These are phyloP conservation scores for Rhizopogon salebrosus DNA, from an alignment of 768 basidiomycete genomes.

Conservation along the genomic window DNA sequence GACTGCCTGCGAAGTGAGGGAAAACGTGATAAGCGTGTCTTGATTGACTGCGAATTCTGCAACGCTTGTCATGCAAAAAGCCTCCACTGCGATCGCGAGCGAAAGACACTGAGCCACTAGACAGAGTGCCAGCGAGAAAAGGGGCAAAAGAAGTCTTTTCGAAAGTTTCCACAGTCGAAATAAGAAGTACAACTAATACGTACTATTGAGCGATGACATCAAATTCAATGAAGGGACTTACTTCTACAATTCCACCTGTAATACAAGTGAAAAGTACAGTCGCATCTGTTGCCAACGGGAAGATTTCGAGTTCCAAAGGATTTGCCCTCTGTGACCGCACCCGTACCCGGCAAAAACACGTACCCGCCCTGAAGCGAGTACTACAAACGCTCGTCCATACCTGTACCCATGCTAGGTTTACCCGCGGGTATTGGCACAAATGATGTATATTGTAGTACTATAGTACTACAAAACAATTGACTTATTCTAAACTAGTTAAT, in stretches of 20 bases:
- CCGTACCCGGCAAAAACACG: too few relatives aligned
- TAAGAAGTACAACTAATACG: neutral
- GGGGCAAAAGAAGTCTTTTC: neutral
- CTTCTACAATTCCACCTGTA: neutral
- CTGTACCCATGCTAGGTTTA: too few relatives aligned
- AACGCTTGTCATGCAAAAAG: neutral
- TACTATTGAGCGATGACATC: neutral
- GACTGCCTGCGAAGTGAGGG: neutral
- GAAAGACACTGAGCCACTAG: neutral
- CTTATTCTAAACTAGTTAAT: too few relatives aligned
- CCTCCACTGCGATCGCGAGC: neutral
- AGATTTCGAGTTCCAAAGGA: neutral
- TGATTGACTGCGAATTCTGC: neutral
- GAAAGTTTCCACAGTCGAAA: neutral
- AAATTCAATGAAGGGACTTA: neutral
- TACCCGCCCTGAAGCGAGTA: too few relatives aligned
- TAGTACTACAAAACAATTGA: too few relatives aligned
- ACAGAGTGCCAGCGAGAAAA: neutral
- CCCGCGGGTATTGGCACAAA: too few relatives aligned
- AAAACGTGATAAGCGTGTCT: neutral
- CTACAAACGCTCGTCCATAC: too few relatives aligned
- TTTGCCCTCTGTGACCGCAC: too few relatives aligned
- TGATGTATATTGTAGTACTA: too few relatives aligned
- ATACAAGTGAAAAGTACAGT: neutral
- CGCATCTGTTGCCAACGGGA: neutral